Percentiles rank a stretch among this genome's conserved stretches.
Conservation (phyloP, 2,329 filamentous ascomycete species). For the Beauveria medogensis region DNA sequence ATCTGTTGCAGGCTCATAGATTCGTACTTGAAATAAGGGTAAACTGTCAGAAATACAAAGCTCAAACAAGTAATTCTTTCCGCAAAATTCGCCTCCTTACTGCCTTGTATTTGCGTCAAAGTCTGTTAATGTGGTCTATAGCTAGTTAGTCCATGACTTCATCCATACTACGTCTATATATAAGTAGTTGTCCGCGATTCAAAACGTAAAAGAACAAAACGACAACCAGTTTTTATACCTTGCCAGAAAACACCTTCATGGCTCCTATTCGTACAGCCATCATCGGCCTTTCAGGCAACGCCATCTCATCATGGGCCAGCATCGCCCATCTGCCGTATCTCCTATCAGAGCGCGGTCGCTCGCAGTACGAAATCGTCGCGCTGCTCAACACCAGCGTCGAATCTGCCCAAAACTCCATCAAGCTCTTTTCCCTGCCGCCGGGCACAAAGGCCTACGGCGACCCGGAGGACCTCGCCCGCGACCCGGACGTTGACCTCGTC, state of each 20-base stretch:
- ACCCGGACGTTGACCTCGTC: conserved; percentile 45
- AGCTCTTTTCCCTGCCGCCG: conserved; percentile 31
- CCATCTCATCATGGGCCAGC: conserved; percentile 45
- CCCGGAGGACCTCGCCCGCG: conserved; percentile 38
- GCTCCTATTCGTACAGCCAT: conserved; percentile 46
- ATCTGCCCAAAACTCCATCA: conserved; percentile 35
- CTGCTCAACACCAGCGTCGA: conserved; percentile 42
- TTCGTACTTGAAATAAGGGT: too few relatives aligned
- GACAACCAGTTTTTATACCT: not conserved
- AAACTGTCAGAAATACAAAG: not conserved
- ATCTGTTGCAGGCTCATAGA: not conserved
- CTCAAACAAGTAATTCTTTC: not conserved
- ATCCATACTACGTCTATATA: not conserved
- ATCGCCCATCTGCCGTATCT: conserved; percentile 53
- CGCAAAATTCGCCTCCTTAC: too few relatives aligned
- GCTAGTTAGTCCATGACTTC: not conserved
- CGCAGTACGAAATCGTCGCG: conserved; percentile 41
- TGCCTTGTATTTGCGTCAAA: too few relatives aligned
- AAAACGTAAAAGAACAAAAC: not conserved
- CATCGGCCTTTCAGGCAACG: conserved; percentile 48
- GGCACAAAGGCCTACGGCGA: conserved; percentile 41
- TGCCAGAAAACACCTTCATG: conserved; percentile 21
- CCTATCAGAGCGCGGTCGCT: conserved; percentile 36
- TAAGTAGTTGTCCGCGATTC: not conserved
- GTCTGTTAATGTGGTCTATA: too few relatives aligned